Base-by-base conservation (phyloP, 257 asterid genomes). In the Haberlea rhodopensis region DNA sequence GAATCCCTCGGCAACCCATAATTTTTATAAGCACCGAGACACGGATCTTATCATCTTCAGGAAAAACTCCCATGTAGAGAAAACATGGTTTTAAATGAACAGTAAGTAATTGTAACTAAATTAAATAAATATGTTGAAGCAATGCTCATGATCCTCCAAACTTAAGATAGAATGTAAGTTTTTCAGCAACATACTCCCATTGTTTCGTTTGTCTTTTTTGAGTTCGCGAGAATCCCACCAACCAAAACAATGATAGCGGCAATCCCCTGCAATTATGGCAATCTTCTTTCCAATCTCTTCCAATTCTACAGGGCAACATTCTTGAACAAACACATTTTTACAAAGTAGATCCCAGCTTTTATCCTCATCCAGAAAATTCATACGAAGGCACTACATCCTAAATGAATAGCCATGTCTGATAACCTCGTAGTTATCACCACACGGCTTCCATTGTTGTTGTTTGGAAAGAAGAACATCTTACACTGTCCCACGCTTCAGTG, bases 281-380 rank as follows among this genome's bases (percentile, higher is more conserved):
- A 56, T 56, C n/a, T 13, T 5, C 15, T 56, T 15, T 2, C 61
- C 61, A 26, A 26, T 56, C 1, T 56, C 10, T 22, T 56, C 40
- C 61, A 26, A 25, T 5, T 56, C 61, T 0, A 26, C 6, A 18
- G 61, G 40, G 9, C 40, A 56, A 25, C 4, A 0, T 56, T 25
- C 40, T 26, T 56, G 3, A 13, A 11, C 11, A n/a, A 56, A 25
- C 3, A 16, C 8, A 0, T 16, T 24, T 13, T 26, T 8, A 26
- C 61, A 5, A 8, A 56, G n/a, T 5, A 56, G 21, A 7, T 56
- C 37, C 61, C 61, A 56, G 19, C 61, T 56, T 25, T 56, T 25
- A 0, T 56, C 61, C 21, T 25, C 8, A 15, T 56, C 23, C n/a
- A 56, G 23, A 56, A 56, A 56, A 5, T 25, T 4, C 40, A 56